phyloP scores from a whole-genome alignment of 2,329 filamentous ascomycete species.

The Colletotrichum eleusines region DNA sequence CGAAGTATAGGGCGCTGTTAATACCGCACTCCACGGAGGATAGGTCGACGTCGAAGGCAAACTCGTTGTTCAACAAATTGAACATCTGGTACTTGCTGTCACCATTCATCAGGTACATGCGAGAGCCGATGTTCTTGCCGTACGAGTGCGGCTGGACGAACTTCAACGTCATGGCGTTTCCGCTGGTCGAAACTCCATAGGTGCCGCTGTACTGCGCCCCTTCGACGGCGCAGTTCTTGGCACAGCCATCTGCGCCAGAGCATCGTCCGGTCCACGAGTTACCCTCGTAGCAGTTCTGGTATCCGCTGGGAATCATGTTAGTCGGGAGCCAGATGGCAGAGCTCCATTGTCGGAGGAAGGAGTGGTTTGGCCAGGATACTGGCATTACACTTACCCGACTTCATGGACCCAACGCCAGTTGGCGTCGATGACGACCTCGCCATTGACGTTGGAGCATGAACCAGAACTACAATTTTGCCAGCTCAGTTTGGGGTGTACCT shows the following conservation, averaged over 20 bases:
- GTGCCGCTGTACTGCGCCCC: slow-evolving; percentile 57
- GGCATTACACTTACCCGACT: slow-evolving; percentile 40
- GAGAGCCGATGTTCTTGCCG: slow-evolving; percentile 53
- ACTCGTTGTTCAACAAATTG: slow-evolving; percentile 68
- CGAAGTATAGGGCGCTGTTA: slow-evolving; percentile 66
- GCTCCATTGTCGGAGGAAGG: no score
- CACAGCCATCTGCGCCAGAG: slow-evolving; percentile 51
- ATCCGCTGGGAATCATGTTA: slow-evolving; percentile 11
- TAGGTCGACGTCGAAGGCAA: slow-evolving; percentile 74
- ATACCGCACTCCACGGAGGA: slow-evolving; percentile 71
- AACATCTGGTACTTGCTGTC: slow-evolving; percentile 68
- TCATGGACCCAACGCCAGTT: slow-evolving; percentile 64
- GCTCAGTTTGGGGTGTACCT: slow-evolving; percentile 46
- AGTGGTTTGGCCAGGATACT: background rate
- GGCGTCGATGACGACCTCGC: slow-evolving; percentile 59
- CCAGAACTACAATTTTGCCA: slow-evolving; percentile 46
- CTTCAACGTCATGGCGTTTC: slow-evolving; percentile 59
- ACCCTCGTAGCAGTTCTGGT: slow-evolving; percentile 51
- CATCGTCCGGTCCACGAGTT: slow-evolving; percentile 51
- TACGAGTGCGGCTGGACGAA: slow-evolving; percentile 61
- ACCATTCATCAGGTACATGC: slow-evolving; percentile 67
- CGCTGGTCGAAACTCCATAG: slow-evolving; percentile 59
- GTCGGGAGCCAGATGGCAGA: background rate
- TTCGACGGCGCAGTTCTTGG: slow-evolving; percentile 56
- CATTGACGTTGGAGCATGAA: slow-evolving; percentile 54